Evolutionary conservation across 2,329 filamentous ascomycete species (phyloP), one percentile per base, ranked within the genome.

Genomic region (Colletotrichum tabaci): DNA sequence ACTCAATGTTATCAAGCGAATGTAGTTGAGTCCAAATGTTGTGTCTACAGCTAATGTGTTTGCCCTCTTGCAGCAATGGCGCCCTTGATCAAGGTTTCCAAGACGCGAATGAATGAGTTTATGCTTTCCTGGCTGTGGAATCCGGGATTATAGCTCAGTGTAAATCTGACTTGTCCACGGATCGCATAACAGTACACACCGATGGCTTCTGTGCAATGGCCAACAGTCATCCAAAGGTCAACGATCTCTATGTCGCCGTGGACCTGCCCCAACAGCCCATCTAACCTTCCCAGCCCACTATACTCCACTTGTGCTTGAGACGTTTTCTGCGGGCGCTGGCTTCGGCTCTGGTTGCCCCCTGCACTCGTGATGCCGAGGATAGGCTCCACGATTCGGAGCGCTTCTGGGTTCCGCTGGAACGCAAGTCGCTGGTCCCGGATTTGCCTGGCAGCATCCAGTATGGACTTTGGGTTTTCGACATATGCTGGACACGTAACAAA

Each of bases 101-200:
- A 16, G n/a, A 18, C n/a, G 18, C 30, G 5, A 7, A 62, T 42
- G 30, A 52, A 62, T 35, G 23, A 50, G 2, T 13, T 23, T 46
- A 67, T 61, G 7, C 56, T 61, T 2, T 12, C 2, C 13, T 13
- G 8, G 8, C 38, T 67, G 26, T 67, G 64, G 15, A 67, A 67
- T 4, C 64, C 64, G n/a, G 46, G 23, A n/a, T 67, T 67, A 40
- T 67, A 67, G 18, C 64, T 67, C 10, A 61, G 46, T 8, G 47
- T 67, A 23, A 67, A 61, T 9, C 40, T 46, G 21, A 61, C 13
- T 16, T 40, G 35, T 7, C 26, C 40, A 7, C 56, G 26, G 21
- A 46, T 55, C 9, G 56, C 46, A 40, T 61, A 61, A 18, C 47
- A 61, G 26, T 67, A 67, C 21, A 67, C 47, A 4, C 56, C 64